Evolutionary conservation across 805 yeast genomes (phyloP), one percentile per base, ranked within the genome.

Genomic region (Wickerhamiella alocasiicola): DNA sequence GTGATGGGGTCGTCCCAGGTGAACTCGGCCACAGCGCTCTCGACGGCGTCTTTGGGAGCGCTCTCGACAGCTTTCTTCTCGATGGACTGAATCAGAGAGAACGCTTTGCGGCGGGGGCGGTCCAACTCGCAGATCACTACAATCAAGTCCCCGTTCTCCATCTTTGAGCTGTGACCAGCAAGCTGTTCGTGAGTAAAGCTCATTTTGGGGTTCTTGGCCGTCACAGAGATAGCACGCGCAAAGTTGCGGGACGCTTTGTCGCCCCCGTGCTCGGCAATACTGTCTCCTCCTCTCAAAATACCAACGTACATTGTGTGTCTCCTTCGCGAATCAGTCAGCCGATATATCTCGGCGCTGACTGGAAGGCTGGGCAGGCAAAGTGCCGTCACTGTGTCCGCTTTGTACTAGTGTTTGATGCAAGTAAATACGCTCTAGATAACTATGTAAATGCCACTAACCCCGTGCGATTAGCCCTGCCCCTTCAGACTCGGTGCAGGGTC

Each of bases 41-140:
- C 48, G 23, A 55, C 48, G 3, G 31, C 25, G 15, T 17, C 26
- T 20, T 44, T 49, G 13, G 36, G 21, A 13, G 40, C 43, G 19
- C 23, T 26, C 9, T 32, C 6, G 27, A 31, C 43, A 36, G 54
- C 47, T 30, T 42, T 35, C 29, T 30, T 30, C 32, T 51, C 54
- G 6, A 55, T 51, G 2, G 44, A 43, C 36, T 46, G 45, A 18
- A 56, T 44, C 20, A 50, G 48, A 5, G 50, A 44, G 27, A 53
- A 46, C 17, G 55, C 47, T 7, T 49, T 48, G 9, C 58, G 51
- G 5, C 55, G 46, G 2, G 56, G 51, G 18, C 48, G 50, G 16
- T 36, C 39, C 13, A 47, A 44, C 3, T 25, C 38, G 19, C 44
- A 39, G 6, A 52, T 34, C 0, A 47, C 51, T 4, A 50, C 46